Evolutionary conservation across 2,329 filamentous ascomycete genomes (phyloP), one percentile per base, ranked within the genome.

Genomic region (Penicillium sp.): DNA sequence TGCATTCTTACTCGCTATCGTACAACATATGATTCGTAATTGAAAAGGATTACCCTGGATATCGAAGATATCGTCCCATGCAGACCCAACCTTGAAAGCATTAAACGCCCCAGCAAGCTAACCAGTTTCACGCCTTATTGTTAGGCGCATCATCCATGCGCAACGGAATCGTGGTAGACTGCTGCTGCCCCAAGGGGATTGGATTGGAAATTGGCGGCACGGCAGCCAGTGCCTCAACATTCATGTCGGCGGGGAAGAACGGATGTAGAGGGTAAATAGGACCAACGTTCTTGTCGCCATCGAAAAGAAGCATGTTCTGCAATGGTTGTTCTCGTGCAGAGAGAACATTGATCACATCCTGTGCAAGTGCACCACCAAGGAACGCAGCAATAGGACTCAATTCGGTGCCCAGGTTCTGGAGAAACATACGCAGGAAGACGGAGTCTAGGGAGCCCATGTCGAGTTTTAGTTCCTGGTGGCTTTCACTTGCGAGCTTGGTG

Each of bases 311-410:
- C 71, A 96, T 85, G 73, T 99, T 99, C 77, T 99, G 94, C 41
- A 99, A 89, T 1, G 94, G 94, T 73, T 97, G 94, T 76, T 97
- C 92, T 40, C 89, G 86, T 70, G 89, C 86, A 47, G 92, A 91
- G 6, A 97, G 83, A 29, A 97, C 92, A 67, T 97, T 97, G 76
- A 99, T 97, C 49, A 96, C 92, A 70, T 99, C 94, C 75, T 99
- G 94, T 1, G 93, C 91, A 15, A 99, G 82, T 72, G 92, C 86
- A 9, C 92, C 94, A 47, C 94, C 94, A 11, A 99, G 79, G 55
- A 96, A 90, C 1, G 94, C 92, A 0, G 90, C 88, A 8, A 96
- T 90, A 7, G 94, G 92, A 12, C 89, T 87, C 37, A 97, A 79
- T 75, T 97, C 93, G 66, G 86, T 85, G 53, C 87, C 89, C 6